Evolutionary conservation across 1,284 basidiomycete species (phyloP), one percentile per base, ranked within the genome.

Genomic region (Marasmius sp.): DNA sequence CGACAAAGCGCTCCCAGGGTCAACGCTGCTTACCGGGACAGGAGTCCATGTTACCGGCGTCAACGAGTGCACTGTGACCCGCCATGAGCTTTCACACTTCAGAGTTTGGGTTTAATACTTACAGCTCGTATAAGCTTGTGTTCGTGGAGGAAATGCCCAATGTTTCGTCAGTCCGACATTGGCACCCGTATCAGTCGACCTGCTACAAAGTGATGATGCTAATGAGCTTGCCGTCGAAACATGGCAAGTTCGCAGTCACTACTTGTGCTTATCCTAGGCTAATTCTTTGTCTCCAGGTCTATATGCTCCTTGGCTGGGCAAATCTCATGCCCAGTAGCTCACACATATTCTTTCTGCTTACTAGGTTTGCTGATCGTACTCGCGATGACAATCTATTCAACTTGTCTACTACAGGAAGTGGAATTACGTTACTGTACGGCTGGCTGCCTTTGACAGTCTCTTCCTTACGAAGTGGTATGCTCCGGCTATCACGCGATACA

Each of bases 41-140:
- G 64, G 91, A 91, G 69, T 81, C 87, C 43, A 80, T 89, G 68
- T 80, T 94, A 37, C 71, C 83, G 3, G 79, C 84, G 14, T 89
- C 94, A 22, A 89, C 92, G 2, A 81, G 87, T 6, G 92, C 92
- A 72, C 83, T 97, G 63, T 88, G 94, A 43, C 86, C 89, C 27
- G 94, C 96, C 6, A 95, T 99, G 91, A 89, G 86, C 67, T 98
- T 94, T 75, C 97, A 93, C 74, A 87, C 89, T 18, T 89, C 91
- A 22, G 95, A 98, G 72, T 97, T 92, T 69, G 97, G 96, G 36
- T 97, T 95, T 2, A 99, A 98, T 73, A 97, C 97, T 0, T 99
- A 96, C 74, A 87, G 91, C 22, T 97, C 96, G 47, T 95, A 93
- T 84, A 98, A 98, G 72, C 74, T 97, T 63, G 93, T 97, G n/a